phyloP scores from a whole-genome alignment of 306 rosid genomes.

The Quercus variabilis region DNA sequence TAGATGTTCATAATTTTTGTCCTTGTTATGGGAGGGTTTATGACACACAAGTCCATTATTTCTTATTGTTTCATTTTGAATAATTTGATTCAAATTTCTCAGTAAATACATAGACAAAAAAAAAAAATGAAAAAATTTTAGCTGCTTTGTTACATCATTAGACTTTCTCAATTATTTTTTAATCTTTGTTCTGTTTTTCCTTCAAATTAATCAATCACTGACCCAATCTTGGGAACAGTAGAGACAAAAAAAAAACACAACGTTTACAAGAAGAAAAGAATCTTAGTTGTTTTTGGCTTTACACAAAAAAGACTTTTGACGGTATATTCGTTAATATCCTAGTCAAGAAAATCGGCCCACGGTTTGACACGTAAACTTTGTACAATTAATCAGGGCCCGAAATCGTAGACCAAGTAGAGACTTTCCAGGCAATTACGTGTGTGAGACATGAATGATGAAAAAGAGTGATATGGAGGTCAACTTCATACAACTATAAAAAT shows the following conservation, averaged over 20 bases:
- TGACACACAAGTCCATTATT: conserved; percentile 45
- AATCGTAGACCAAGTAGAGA: conserved; percentile 34
- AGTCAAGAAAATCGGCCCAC: conserved; percentile 75
- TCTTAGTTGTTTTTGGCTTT: background rate
- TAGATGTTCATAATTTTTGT: conserved; percentile 64
- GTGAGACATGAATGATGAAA: background rate
- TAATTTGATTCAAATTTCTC: conserved; percentile 32
- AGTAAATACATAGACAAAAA: conserved; percentile 35
- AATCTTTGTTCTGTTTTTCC: background rate
- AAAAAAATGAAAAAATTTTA: background rate
- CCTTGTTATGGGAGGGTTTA: conserved; percentile 29
- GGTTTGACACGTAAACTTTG: conserved; percentile 56
- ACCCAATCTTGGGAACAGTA: conserved; percentile 22
- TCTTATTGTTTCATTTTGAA: conserved; percentile 36
- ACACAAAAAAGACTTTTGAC: conserved; percentile 3
- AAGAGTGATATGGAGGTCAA: conserved; percentile 25
- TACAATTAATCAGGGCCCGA: conserved; percentile 17
- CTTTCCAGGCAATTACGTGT: conserved; percentile 54
- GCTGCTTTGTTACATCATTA: background rate
- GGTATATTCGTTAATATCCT: conserved; percentile 24
- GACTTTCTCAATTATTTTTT: background rate
- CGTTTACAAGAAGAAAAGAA: conserved; percentile 5
- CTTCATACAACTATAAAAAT: conserved; percentile 11
- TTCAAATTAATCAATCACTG: background rate
- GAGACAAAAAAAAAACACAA: conserved; percentile 15